Evolutionary conservation across 345 rosid genomes (phyloP), one percentile per base, ranked within the genome.

Genomic region (Populus pruinosa): DNA sequence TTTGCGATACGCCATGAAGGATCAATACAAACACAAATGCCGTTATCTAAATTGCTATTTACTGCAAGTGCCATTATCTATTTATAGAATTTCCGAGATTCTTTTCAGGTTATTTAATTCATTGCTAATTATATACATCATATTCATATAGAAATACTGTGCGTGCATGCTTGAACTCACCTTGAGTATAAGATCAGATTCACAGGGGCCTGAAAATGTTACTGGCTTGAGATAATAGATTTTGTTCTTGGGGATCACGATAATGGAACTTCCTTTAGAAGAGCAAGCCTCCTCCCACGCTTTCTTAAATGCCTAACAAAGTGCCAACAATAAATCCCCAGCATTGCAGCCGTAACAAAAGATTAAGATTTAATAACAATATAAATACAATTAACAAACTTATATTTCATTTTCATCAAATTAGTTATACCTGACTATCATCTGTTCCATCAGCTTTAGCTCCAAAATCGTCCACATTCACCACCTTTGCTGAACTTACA

Each of bases 121-220:
- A 27, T 39, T 39, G 10, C 8, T 13, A 3, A 44, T 2, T 44
- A 13, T 12, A 44, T 12, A 47, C 16, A 12, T 47, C 50, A 47
- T 47, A 47, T 14, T 47, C 17, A 14, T 47, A 47, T 47, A 47
- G 50, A 47, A 47, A 47, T 47, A 47, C 44, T 41, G 11, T 12
- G 50, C 17, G 31, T 53, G 23, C 38, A 76, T 27, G 43, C 27
- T 1, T 31, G 41, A 69, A 73, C 72, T 43, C 59, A 95, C 99
- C 96, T 83, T 90, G 17, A 95, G 77, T 25, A 81, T 79, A 73
- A 91, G 49, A 62, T 79, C 74, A 69, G 98, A 85, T 75, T 80
- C 77, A 64, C 99, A 95, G 14, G 99, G 99, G 65, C 99, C 99
- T 33, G 93, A 84, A 84, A 95, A 95, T 25, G 72, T 85, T 2